Base-by-base conservation (phyloP, 1,284 basidiomycete genomes). In the Puccinia sorghi region DNA sequence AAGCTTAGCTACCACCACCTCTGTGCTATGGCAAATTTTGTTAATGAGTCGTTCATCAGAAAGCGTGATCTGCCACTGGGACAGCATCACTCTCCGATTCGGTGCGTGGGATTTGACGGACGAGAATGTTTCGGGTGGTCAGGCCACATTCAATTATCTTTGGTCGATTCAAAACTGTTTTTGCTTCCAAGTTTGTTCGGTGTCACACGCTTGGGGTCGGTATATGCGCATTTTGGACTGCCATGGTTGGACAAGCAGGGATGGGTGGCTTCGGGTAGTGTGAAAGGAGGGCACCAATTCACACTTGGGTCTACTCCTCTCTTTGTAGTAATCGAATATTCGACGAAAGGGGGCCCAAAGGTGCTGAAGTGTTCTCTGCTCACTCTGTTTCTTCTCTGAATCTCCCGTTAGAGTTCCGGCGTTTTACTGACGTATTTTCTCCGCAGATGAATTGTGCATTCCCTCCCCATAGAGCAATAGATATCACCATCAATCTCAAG, bases 211-310 rank as follows among this genome's bases (percentile, higher is more conserved):
- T 25, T 75, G 4, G 73, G 73, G 11, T 41, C 25, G 39, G 48
- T 64, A 2, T 61, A 75, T 50, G 22, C 39, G 7, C 66, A 66
- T 37, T 75, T 75, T 39, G 73, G 73, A 1, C 25, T 75, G 1
- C 73, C 73, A 20, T 75, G 61, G 73, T 66, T 75, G 39, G 50
- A 72, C 41, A 6, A 70, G 32, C 32, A 17, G 2, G n/a, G 52
- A 50, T 52, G 25, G 25, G 8, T 50, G 25, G 25, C n/a, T n/a
- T n/a, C n/a, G n/a, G n/a, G n/a, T n/a, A n/a, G n/a, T n/a, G n/a
- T n/a, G n/a, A n/a, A n/a, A n/a, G n/a, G n/a, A n/a, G n/a, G n/a
- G n/a, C n/a, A n/a, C n/a, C n/a, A n/a, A n/a, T n/a, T n/a, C n/a
- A 37, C 15, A 22, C n/a, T 54, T 13, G 67, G 67, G 46, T 32